These are phyloP conservation scores for Yarrowia divulgata DNA, from an alignment of 805 yeast genomes.

Conservation along the genomic window DNA sequence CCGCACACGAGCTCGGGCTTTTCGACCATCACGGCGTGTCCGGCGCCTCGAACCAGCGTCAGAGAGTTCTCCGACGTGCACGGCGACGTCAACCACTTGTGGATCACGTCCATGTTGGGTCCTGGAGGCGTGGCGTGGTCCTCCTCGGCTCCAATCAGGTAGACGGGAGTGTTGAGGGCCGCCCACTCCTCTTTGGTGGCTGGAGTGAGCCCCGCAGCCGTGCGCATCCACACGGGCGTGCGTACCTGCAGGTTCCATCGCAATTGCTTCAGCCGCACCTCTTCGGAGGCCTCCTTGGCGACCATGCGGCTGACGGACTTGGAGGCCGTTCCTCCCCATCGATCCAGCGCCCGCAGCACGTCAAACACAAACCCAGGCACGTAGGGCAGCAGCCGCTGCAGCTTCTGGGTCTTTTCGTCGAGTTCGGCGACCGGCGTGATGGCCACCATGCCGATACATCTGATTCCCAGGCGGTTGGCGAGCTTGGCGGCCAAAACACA, in stretches of 20 bases:
- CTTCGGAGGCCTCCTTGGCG: conserved; percentile 47
- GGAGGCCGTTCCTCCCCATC: conserved; percentile 68
- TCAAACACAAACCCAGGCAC: conserved; percentile 56
- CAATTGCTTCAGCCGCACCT: conserved; percentile 63
- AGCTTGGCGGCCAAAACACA: conserved; percentile 61
- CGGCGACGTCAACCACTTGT: conserved; percentile 46
- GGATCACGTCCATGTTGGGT: conserved; percentile 49
- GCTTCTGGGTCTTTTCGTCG: conserved; percentile 40
- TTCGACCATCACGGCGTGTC: conserved; percentile 69
- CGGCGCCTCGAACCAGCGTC: conserved; percentile 55
- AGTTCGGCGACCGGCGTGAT: conserved; percentile 50
- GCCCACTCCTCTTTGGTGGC: conserved; percentile 57
- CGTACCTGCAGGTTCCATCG: conserved; percentile 74
- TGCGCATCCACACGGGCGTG: conserved; percentile 61
- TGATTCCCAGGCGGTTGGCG: conserved; percentile 47
- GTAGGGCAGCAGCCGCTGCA: conserved; percentile 44
- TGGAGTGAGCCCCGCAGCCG: conserved; percentile 59
- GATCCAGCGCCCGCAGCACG: conserved; percentile 63
- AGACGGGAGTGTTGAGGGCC: conserved; percentile 54
- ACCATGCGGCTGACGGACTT: conserved; percentile 66
- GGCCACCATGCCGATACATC: conserved; percentile 49
- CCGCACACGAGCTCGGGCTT: conserved; percentile 72
- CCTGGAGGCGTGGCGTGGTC: conserved; percentile 64
- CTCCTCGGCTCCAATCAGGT: conserved; percentile 64
- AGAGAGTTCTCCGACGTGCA: conserved; percentile 52